Conservation (phyloP, 768 basidiomycete genomes). For the Cystofilobasidium capitatum region DNA sequence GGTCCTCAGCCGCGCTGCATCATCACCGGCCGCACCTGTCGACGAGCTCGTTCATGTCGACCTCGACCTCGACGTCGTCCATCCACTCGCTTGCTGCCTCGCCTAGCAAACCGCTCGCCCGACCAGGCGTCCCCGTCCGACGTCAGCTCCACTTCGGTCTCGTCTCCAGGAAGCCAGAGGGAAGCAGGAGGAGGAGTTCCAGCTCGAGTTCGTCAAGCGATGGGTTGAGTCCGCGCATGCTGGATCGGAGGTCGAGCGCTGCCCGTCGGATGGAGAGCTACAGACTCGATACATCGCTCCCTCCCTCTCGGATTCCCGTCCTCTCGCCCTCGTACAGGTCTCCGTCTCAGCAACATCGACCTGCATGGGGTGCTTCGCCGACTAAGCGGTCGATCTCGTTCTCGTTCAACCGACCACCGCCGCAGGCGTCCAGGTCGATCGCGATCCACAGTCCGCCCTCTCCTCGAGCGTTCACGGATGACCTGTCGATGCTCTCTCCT, state of each 20-base stretch:
- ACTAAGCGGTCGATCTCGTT: slow-evolving; percentile 4
- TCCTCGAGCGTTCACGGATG: neutral
- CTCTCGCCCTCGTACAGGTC: neutral
- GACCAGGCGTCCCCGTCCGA: neutral
- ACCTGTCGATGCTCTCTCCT: neutral
- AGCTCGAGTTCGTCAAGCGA: neutral
- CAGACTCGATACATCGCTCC: neutral
- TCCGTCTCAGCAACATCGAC: neutral
- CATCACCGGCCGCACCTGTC: neutral
- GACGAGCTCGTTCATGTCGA: neutral
- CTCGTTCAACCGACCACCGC: neutral
- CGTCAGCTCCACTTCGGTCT: slow-evolving; percentile 14
- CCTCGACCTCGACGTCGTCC: slow-evolving; percentile 7
- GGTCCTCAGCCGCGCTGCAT: neutral
- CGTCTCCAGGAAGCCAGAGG: neutral
- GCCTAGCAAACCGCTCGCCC: neutral
- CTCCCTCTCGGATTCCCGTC: neutral
- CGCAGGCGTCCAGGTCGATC: neutral
- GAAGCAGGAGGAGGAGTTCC: neutral
- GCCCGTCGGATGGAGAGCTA: neutral
- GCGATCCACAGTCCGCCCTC: neutral
- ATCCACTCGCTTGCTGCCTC: slow-evolving; percentile 3
- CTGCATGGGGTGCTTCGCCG: neutral
- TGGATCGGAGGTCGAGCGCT: neutral
- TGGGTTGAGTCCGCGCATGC: neutral